Conservation (phyloP, 805 yeast species). For the Saccharomycopsis javanensis region DNA sequence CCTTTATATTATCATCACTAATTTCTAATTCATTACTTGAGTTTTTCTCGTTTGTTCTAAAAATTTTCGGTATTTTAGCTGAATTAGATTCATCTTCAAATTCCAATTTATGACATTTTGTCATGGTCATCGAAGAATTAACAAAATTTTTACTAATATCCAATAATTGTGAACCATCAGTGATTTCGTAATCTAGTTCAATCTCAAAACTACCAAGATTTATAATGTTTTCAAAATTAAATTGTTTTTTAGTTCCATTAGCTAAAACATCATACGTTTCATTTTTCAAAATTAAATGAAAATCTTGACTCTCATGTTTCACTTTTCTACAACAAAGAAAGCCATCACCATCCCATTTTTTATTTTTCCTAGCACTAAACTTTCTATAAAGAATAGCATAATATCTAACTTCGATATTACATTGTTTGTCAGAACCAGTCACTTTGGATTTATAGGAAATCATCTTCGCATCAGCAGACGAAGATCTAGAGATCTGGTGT, state of each 20-base stretch:
- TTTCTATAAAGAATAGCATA: conserved; percentile 57
- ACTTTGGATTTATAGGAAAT: not conserved
- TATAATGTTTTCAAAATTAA: conserved; percentile 22
- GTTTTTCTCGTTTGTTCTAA: not conserved
- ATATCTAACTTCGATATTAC: not conserved
- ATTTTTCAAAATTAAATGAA: not conserved
- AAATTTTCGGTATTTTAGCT: not conserved
- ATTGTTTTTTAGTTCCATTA: conserved; percentile 1
- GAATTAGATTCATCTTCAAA: not conserved
- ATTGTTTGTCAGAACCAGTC: no score
- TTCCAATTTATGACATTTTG: not conserved
- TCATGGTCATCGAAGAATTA: not conserved
- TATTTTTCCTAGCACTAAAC: conserved; percentile 64
- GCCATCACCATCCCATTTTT: conserved; percentile 96
- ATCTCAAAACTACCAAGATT: conserved; percentile 51
- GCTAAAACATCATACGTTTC: not conserved
- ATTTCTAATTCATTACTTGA: not conserved
- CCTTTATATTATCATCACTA: not conserved
- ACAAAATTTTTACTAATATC: conserved; percentile 5
- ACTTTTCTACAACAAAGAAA: conserved; percentile 24
- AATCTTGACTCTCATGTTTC: conserved; percentile 22
- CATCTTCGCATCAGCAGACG: not conserved
- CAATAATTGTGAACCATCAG: conserved; percentile 12
- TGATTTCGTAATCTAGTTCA: conserved; percentile 45
- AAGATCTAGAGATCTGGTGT: not conserved